Conservation (phyloP, 345 rosid genomes). For the Eucalyptus curtisii region DNA sequence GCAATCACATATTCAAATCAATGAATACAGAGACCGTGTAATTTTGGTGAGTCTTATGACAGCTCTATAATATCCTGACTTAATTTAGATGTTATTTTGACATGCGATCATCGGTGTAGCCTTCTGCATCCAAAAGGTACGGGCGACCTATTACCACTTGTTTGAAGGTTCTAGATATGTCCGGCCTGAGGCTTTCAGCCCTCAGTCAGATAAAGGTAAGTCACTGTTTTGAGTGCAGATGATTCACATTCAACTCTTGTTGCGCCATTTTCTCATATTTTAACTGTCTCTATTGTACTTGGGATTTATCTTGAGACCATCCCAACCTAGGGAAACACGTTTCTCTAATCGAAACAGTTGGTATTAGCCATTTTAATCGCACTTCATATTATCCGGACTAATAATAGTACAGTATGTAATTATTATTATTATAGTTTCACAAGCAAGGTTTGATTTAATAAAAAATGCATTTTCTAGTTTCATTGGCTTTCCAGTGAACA, state of each 20-base stretch:
- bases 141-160: constrained; percentile 82
- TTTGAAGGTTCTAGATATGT: constrained; percentile 84
- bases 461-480: not conserved
- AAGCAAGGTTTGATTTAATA: not conserved
- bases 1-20: constrained; percentile 94
- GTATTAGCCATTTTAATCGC: not conserved
- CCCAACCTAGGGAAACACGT: not conserved
- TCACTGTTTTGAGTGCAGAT: not conserved
- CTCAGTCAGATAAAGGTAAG: constrained; percentile 77
- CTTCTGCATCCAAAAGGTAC: constrained; percentile 59
- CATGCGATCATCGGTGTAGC: constrained; percentile 31
- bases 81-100: not conserved
- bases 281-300: not conserved
- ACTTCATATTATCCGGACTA: not conserved
- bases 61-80: not conserved
- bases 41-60: constrained; percentile 51
- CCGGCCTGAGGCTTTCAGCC: constrained; percentile 85
- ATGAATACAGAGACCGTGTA: constrained; percentile 82
- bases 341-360: not conserved
- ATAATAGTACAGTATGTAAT: not conserved
- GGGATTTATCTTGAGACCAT: not conserved
- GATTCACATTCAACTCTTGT: not conserved
- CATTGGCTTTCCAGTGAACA: not conserved
- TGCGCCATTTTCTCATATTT: not conserved
- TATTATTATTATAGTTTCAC: not conserved